Conservation (phyloP, 352 stramenopile species). For the Globisporangium rhizosaccharum region DNA sequence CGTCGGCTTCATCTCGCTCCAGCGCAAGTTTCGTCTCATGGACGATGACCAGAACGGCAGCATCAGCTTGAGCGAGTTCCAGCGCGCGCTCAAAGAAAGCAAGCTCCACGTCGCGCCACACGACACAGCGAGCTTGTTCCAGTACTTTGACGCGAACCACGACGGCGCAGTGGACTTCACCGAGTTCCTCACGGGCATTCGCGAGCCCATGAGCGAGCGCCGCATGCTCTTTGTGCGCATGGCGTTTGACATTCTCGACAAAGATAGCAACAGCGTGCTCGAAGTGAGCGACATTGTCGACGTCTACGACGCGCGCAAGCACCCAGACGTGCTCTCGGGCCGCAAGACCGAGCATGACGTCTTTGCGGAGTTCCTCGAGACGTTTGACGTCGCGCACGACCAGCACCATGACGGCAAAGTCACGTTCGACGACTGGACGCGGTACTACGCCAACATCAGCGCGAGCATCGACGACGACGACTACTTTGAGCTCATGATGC, state of each 20-base stretch:
- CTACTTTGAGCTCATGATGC: constrained; percentile 91
- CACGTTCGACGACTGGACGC: constrained; percentile 54
- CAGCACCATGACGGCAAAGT: constrained; percentile 47
- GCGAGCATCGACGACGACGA: constrained; percentile 87
- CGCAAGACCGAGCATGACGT: constrained; percentile 74
- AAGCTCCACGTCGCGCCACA: constrained; percentile 41
- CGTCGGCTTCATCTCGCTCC: constrained; percentile 67
- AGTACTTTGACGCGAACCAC: constrained; percentile 85
- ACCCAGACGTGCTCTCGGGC: constrained; percentile 79
- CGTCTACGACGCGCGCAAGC: constrained; percentile 75
- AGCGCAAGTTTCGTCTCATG: constrained; percentile 68
- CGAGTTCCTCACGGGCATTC: constrained; percentile 83
- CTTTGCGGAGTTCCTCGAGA: constrained; percentile 79
- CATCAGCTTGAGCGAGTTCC: constrained; percentile 73
- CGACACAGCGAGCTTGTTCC: constrained; percentile 64
- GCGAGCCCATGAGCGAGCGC: constrained; percentile 76
- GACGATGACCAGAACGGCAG: constrained; percentile 69
- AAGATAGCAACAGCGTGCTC: constrained; percentile 63
- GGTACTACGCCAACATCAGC: constrained; percentile 90
- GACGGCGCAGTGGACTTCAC: constrained; percentile 74
- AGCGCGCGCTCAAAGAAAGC: constrained; percentile 52
- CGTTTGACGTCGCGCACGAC: constrained; percentile 55
- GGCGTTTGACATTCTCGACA: constrained; percentile 87
- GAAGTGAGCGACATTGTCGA: constrained; percentile 65
- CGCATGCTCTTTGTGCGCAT: constrained; percentile 76